phyloP scores from a whole-genome alignment of 177 flowering plant species.

The Vitis hybrid region DNA sequence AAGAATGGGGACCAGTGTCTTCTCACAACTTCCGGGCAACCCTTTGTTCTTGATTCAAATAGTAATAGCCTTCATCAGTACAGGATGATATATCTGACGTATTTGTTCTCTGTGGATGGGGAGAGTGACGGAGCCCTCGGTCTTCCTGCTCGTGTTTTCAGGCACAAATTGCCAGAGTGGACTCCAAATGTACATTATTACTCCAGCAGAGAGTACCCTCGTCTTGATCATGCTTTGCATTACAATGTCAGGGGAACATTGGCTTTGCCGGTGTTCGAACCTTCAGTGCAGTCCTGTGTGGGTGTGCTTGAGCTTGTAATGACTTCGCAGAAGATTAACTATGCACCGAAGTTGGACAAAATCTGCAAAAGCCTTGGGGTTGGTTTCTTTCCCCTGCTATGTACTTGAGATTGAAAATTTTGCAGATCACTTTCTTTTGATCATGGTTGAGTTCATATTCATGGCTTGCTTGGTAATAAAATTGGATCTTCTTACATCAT shows the following conservation, averaged over 20 bases:
- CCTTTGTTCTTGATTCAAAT: slow-evolving; percentile 81
- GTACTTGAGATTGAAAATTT: no score
- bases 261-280: slow-evolving; percentile 96
- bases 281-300: slow-evolving; percentile 78
- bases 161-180: slow-evolving; percentile 89
- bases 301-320: slow-evolving; percentile 93
- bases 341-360: slow-evolving; percentile 93
- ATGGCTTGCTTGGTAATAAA: no score
- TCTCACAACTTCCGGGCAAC: slow-evolving; percentile 96
- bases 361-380: slow-evolving; percentile 99
- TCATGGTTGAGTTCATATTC: no score
- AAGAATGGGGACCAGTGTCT: slow-evolving; percentile 61
- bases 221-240: slow-evolving; percentile 73
- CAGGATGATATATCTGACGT: slow-evolving; percentile 75
- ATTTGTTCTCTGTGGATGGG: slow-evolving; percentile 72
- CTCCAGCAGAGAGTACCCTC: slow-evolving; percentile 70
- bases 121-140: slow-evolving; percentile 73
- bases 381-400: neutral
- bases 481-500: no score
- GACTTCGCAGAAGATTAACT: slow-evolving; percentile 86
- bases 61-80: slow-evolving; percentile 80
- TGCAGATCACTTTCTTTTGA: neutral
- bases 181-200: slow-evolving; percentile 97
- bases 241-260: slow-evolving; percentile 83
- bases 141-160: slow-evolving; percentile 95